phyloP scores from a whole-genome alignment of 805 yeast genomes.

The Hanseniaspora opuntiae region DNA sequence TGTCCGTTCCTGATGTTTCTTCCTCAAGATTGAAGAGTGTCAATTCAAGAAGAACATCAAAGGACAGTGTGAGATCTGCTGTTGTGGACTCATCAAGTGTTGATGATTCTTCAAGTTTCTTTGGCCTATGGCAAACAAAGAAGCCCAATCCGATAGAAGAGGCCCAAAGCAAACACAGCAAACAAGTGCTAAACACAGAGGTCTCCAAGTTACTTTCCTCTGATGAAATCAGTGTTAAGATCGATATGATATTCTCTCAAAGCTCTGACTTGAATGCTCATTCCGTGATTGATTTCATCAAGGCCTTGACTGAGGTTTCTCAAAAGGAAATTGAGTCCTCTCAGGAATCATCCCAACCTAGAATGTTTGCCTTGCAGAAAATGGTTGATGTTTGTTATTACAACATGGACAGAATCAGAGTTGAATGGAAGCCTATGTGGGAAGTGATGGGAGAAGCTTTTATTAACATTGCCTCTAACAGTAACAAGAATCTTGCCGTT shows the following conservation, averaged over 20 bases:
- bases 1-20: slow-evolving; percentile 71
- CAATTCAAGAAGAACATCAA: slow-evolving; percentile 11
- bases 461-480: slow-evolving; percentile 69
- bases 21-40: slow-evolving; percentile 53
- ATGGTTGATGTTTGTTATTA: slow-evolving; percentile 95
- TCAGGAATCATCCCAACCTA: slow-evolving; percentile 65
- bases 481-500: slow-evolving; percentile 45
- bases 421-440: slow-evolving; percentile 96
- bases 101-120: slow-evolving; percentile 39
- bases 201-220: slow-evolving; percentile 47
- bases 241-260: slow-evolving; percentile 77
- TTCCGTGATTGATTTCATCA: slow-evolving; percentile 76
- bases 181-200: slow-evolving; percentile 49
- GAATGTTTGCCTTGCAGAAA: slow-evolving; percentile 85
- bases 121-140: slow-evolving; percentile 45
- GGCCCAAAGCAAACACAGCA: slow-evolving; percentile 57
- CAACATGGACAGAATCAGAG: slow-evolving; percentile 89
- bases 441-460: slow-evolving; percentile 81
- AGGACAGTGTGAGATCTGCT: slow-evolving; percentile 8
- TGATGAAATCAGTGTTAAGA: slow-evolving; percentile 60
- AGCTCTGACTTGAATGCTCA: slow-evolving; percentile 67
- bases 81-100: slow-evolving; percentile 27
- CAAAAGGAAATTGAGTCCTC: slow-evolving; percentile 83
- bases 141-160: slow-evolving; percentile 48
- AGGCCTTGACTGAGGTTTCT: slow-evolving; percentile 74